Evolutionary conservation across 2,329 filamentous ascomycete species (phyloP).

Genomic region (Thermothelomyces thermophilus): DNA sequence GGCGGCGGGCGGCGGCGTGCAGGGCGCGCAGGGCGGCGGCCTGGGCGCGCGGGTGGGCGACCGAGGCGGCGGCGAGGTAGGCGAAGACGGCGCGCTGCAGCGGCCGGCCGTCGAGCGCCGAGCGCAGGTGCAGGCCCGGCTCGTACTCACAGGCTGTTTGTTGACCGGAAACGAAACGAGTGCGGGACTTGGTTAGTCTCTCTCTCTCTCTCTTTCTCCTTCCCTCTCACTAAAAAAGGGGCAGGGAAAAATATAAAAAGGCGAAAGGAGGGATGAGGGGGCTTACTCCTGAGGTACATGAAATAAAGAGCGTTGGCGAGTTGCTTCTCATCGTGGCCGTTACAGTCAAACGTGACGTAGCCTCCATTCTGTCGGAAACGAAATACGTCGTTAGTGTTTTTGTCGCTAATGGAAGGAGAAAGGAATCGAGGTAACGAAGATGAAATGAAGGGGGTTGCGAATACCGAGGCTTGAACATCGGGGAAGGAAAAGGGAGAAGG

Average conservation of each 20-base stretch:
- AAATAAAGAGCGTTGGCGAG: slow-evolving; percentile 24
- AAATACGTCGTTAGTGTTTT: too few species aligned
- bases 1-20: slow-evolving; percentile 42
- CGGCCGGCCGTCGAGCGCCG: slow-evolving; percentile 16
- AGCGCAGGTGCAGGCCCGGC: background rate
- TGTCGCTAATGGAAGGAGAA: too few species aligned
- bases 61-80: slow-evolving; percentile 26
- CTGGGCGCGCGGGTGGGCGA: slow-evolving; percentile 25
- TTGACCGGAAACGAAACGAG: too few species aligned
- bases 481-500: background rate
- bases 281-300: slow-evolving; percentile 26
- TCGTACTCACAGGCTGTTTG: background rate
- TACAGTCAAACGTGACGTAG: slow-evolving; percentile 13
- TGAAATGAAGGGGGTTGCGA: too few species aligned
- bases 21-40: slow-evolving; percentile 46
- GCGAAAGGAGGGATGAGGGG: background rate
- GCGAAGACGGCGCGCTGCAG: slow-evolving; percentile 23
- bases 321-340: slow-evolving; percentile 16
- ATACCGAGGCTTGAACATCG: background rate
- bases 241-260: background rate
- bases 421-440: too few species aligned
- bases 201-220: too few species aligned
- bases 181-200: too few species aligned
- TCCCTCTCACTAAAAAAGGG: too few species aligned
- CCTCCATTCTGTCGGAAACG: background rate